These are phyloP conservation scores for Suillus luteus DNA, from an alignment of 768 basidiomycete genomes.

Conservation along the genomic window DNA sequence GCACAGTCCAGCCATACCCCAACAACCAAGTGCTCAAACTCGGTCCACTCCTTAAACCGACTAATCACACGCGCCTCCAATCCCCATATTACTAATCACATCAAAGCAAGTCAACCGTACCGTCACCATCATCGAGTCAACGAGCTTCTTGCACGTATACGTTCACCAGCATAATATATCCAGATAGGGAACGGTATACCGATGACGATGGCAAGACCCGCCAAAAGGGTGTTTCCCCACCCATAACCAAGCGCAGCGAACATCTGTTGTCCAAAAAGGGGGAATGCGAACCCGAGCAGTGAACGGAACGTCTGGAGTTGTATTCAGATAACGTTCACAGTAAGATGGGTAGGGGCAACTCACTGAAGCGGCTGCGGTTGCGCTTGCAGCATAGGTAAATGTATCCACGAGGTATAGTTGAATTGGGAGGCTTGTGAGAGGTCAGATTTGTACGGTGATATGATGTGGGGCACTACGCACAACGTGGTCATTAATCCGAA, in stretches of 20 bases:
- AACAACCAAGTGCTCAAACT: neutral
- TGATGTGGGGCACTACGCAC: conserved; percentile 42
- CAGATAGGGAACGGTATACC: neutral
- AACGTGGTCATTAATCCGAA: conserved; percentile 65
- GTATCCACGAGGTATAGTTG: conserved; percentile 72
- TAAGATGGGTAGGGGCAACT: conserved; percentile 18
- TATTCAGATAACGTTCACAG: neutral
- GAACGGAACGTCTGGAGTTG: conserved; percentile 56
- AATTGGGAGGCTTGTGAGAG: conserved; percentile 50
- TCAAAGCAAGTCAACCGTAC: neutral
- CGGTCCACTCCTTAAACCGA: neutral
- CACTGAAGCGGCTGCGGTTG: conserved; percentile 62
- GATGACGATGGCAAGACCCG: neutral
- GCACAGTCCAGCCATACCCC: too few relatives aligned
- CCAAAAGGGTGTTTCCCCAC: conserved; percentile 39
- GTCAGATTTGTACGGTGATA: neutral
- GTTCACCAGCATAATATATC: neutral
- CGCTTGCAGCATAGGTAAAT: conserved; percentile 68
- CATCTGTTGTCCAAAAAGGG: conserved; percentile 69
- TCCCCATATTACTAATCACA: neutral
- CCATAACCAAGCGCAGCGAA: conserved; percentile 61
- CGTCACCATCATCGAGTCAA: neutral
- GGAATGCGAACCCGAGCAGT: conserved; percentile 63
- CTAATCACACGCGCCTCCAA: neutral
- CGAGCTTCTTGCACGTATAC: conserved; percentile 24